These are phyloP conservation scores for Dalechampia spathulata DNA, from an alignment of 441 rosid genomes.

Conservation along the genomic window DNA sequence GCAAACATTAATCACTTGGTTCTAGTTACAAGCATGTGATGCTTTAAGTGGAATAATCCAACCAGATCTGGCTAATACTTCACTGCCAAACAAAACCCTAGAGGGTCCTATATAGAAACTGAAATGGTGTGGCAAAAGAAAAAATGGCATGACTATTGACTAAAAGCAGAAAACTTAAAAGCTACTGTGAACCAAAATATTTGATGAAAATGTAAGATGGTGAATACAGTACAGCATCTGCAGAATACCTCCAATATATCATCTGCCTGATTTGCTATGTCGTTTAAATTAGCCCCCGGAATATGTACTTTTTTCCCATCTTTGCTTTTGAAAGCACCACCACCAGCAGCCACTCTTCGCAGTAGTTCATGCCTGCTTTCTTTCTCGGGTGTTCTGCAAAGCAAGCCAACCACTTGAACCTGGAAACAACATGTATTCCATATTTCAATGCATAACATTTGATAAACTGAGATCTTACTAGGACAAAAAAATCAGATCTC, in stretches of 20 bases:
- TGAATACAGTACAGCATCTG: not conserved
- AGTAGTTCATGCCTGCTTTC: constrained; percentile 86
- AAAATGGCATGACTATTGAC: not conserved
- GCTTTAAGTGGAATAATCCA: not conserved
- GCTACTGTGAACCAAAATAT: not conserved
- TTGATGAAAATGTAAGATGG: not conserved
- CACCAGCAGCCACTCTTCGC: constrained; percentile 96
- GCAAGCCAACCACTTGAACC: constrained; percentile 96
- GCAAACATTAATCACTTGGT: not conserved
- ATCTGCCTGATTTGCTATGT: constrained; percentile 96
- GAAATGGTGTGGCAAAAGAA: not conserved
- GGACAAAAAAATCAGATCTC: constrained; percentile 7
- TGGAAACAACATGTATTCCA: constrained; percentile 18
- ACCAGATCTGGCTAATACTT: not conserved
- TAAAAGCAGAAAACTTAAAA: constrained; percentile 1
- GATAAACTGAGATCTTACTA: not conserved
- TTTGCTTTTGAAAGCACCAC: constrained; percentile 70
- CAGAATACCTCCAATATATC: constrained; percentile 78
- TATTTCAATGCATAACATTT: not conserved
- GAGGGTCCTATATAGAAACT: not conserved
- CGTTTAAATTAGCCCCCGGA: constrained; percentile 84
- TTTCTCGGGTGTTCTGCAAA: constrained; percentile 85
- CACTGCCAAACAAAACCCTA: not conserved
- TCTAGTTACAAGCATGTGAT: not conserved
- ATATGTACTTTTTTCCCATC: constrained; percentile 74